phyloP scores from a whole-genome alignment of 352 stramenopile genomes.

The Blastocystis sp. region DNA sequence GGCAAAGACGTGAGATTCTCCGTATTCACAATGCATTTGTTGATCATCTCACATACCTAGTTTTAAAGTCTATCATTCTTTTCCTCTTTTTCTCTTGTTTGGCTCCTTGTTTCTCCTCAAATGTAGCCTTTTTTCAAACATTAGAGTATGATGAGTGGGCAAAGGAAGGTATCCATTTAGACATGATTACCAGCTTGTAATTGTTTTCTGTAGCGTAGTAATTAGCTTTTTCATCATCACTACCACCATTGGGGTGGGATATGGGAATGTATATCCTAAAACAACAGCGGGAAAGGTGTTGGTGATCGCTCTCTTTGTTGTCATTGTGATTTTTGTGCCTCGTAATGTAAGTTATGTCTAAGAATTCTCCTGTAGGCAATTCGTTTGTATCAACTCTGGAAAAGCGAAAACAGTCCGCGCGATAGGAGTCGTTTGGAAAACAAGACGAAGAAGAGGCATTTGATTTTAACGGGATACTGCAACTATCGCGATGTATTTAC shows the following conservation, averaged over 20 bases:
- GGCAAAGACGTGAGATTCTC: constrained; percentile 18
- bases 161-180: background rate
- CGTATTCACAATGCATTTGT: constrained; percentile 12
- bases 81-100: constrained; percentile 54
- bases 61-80: background rate
- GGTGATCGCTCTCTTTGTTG: background rate
- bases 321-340: constrained; percentile 32
- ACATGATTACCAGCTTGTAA: constrained; percentile 34
- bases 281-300: background rate
- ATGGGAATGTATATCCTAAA: background rate
- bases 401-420: background rate
- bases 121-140: constrained; percentile 17
- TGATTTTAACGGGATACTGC: constrained; percentile 24
- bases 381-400: background rate
- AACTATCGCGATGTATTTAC: background rate
- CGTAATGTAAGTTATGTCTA: background rate
- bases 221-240: constrained; percentile 34
- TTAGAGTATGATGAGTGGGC: constrained; percentile 29
- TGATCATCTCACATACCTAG: constrained; percentile 33
- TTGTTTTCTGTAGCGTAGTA: background rate
- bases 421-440: constrained; percentile 4
- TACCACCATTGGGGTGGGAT: background rate
- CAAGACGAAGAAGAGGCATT: constrained; percentile 6
- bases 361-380: background rate
- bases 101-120: background rate